Evolutionary conservation across 2,329 filamentous ascomycete genomes (phyloP), one percentile per base, ranked within the genome.

Genomic region (Fusarium sublunatum): DNA sequence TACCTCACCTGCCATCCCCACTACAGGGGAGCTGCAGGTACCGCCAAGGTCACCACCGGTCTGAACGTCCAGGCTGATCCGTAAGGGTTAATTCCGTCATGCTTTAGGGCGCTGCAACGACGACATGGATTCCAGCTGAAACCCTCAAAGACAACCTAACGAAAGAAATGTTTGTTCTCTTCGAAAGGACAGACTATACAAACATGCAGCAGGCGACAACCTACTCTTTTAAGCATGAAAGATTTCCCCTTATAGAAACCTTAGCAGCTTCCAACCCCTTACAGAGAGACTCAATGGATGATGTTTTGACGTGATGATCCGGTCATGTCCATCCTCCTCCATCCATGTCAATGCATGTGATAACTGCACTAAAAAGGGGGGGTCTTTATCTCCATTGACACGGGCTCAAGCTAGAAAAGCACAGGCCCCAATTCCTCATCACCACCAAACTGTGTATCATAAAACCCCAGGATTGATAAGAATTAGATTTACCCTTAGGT

Each of bases 261-360:
- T 9, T 26, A 19, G 15, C 12, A 48, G 5, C 7, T 5, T 32
- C 29, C 36, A 15, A 38, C 36, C 41, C 55, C 52, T 59, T 55
- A 47, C 53, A 57, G 36, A 57, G 36, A 47, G 46, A 66, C 50
- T 53, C 25, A 48, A 58, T 64, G 60, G 56, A 65, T 70, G 62
- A 65, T 70, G 67, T 57, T 60, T 70, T 65, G 67, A 67, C 62
- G 56, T 69, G 67, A 70, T 70, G 54, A 69, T 70, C 65, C 70
- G 67, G 67, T 70, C 67, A 70, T 60, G 68, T 70, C 64, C 58
- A 54, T 32, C 5, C 31, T 32, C n/a, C n/a, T n/a, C n/a, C n/a
- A n/a, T 32, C 31, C 56, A 47, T 43, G 53, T 55, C 51, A 64
- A 65, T 67, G 63, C 69, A 71, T 71, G 69, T 71, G 69, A 71